Percentiles rank a stretch among this genome's conserved stretches.
These are phyloP conservation scores for Aspergillus glaucus DNA, from an alignment of 2,329 filamentous ascomycete genomes.

Conservation along the genomic window DNA sequence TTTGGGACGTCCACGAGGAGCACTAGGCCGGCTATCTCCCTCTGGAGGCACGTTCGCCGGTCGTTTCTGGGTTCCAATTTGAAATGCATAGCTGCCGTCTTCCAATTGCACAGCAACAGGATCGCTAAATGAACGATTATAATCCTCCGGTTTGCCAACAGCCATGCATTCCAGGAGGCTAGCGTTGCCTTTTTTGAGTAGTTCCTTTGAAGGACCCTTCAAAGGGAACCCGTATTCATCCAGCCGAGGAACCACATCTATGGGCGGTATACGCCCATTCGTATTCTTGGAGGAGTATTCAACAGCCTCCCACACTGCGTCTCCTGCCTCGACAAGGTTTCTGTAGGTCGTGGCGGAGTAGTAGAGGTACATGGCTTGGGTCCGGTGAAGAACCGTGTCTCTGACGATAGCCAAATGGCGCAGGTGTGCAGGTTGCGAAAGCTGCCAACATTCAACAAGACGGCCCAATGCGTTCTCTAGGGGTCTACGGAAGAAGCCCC, in stretches of 20 bases:
- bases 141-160: conserved; percentile 25
- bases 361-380: conserved; percentile 49
- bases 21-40: neutral
- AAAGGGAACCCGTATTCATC: conserved; percentile 46
- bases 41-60: conserved; percentile 4
- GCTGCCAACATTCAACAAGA: conserved; percentile 51
- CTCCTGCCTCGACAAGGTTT: conserved; percentile 46
- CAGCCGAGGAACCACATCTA: conserved; percentile 28
- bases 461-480: conserved; percentile 49
- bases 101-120: conserved; percentile 20
- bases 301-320: conserved; percentile 51
- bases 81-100: conserved; percentile 21
- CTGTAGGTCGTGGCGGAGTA: conserved; percentile 49
- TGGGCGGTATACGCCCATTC: conserved; percentile 19
- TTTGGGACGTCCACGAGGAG: conserved; percentile 9
- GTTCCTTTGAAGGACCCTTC: conserved; percentile 24
- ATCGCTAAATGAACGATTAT: conserved; percentile 30
- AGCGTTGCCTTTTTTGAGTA: conserved; percentile 37
- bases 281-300: conserved; percentile 27
- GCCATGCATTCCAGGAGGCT: conserved; percentile 38
- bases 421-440: conserved; percentile 53
- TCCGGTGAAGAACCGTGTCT: conserved; percentile 45
- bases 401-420: conserved; percentile 52
- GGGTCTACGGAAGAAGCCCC: conserved; percentile 49
- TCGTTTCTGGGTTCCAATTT: conserved; percentile 5